Conservation (phyloP, 2,329 filamentous ascomycete genomes). For the Calonectria naviculata region DNA sequence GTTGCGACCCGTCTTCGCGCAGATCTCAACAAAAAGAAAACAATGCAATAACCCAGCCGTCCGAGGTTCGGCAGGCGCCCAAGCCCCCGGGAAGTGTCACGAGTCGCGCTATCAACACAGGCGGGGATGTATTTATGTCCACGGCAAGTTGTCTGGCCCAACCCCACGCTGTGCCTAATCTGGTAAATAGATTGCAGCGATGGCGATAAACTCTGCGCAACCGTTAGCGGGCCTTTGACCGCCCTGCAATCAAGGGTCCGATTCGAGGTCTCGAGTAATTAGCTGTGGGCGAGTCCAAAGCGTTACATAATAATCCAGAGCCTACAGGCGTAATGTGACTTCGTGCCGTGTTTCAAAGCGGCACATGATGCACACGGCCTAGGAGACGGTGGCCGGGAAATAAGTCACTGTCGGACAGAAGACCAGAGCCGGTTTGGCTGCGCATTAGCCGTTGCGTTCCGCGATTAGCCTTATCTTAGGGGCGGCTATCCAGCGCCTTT, state of each 20-base stretch:
- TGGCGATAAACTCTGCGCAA: slow-evolving; percentile 5
- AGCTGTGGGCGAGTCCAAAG: neutral
- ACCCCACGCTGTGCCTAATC: slow-evolving; percentile 11
- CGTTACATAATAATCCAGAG: neutral
- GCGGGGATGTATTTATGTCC: slow-evolving; percentile 6
- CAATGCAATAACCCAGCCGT: neutral
- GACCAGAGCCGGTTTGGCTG: neutral
- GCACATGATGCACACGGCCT: neutral
- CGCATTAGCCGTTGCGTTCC: neutral
- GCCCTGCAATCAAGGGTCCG: neutral
- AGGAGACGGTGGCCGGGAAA: neutral
- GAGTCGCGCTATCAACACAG: slow-evolving; percentile 8
- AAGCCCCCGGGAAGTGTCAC: slow-evolving; percentile 6
- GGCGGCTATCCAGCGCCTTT: neutral
- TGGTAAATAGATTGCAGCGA: slow-evolving; percentile 6
- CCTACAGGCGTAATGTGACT: neutral
- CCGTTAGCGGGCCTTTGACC: neutral
- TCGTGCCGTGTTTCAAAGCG: neutral
- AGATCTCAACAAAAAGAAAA: neutral
- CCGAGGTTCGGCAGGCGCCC: neutral
- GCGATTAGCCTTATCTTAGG: neutral
- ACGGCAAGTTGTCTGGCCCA: neutral
- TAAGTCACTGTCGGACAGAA: neutral
- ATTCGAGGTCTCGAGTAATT: neutral
- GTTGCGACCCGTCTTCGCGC: neutral